Base-by-base conservation (phyloP, 768 basidiomycete species). In the Phylloporus rhodoxanthus region DNA sequence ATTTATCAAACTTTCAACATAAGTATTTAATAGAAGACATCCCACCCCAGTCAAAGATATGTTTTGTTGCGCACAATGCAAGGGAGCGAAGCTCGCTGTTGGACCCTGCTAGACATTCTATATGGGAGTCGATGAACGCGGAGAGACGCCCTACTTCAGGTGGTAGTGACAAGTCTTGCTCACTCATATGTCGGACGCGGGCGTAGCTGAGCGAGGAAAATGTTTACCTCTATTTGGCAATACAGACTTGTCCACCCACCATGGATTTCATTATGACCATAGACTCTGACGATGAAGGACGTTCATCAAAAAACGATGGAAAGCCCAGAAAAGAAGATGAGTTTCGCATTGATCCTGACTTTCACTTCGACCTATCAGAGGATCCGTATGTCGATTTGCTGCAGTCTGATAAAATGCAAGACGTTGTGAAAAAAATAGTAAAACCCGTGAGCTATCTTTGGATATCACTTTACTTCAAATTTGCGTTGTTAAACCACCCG, bases 211-310 rank as follows among this genome's bases (percentile, higher is more conserved):
- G 20, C 5, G 19, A 14, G 17, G 37, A 15, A 4, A 14, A 5
- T 61, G 38, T 62, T 62, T 62, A 47, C 38, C 40, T 45, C 44
- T 59, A 5, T 64, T 62, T 62, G 45, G 50, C 13, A 32, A n/a
- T 26, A 41, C 23, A 0, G 14, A 14, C 38, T 21, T 21, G 6
- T 25, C 28, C 17, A 21, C 32, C 34, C 42, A 26, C 41, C 49
- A 67, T 67, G 66, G 87, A 90, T 68, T 89, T 87, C 69, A 75
- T 91, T 44, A 80, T 87, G 79, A 92, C 91, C 1, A 76, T 92
- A 39, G 88, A 90, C 59, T 91, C 90, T 23, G 90, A 91, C 57
- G 69, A 70, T 19, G 88, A 89, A 64, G 81, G 79, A 28, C 55
- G 50, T n/a, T 53, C 61, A 19, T 53, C 21, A 38, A 59, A 54